Percentiles rank a stretch among this genome's conserved stretches.
Conservation (phyloP, 2,329 filamentous ascomycete species). For the Westerdykella sp. region DNA sequence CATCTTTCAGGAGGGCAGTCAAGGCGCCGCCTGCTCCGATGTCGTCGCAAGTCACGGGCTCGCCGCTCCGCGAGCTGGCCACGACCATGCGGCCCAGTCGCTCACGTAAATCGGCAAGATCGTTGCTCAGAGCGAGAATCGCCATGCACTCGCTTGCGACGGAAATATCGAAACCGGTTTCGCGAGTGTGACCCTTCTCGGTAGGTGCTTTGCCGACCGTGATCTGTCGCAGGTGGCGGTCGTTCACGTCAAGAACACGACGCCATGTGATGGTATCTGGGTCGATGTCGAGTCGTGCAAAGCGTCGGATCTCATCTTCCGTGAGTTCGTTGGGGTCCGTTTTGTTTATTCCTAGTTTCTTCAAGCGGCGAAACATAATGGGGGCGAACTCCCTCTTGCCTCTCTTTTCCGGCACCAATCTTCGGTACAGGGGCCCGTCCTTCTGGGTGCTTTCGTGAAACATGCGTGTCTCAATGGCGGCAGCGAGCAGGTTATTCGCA, state of each 20-base stretch:
- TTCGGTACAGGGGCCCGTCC: constrained; percentile 77
- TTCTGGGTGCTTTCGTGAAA: constrained; percentile 97
- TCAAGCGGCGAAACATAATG: constrained; percentile 85
- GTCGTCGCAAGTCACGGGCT: constrained; percentile 93
- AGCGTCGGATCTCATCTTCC: constrained; percentile 77
- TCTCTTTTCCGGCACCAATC: constrained; percentile 83
- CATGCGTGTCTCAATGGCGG: constrained; percentile 94
- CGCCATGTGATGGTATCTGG: constrained; percentile 96
- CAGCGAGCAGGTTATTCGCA: constrained; percentile 93
- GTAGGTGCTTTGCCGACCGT: constrained; percentile 83
- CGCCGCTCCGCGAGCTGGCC: constrained; percentile 74
- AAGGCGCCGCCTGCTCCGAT: constrained; percentile 87
- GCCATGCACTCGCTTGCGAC: constrained; percentile 98
- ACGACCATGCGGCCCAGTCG: constrained; percentile 94
- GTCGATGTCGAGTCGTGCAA: constrained; percentile 94
- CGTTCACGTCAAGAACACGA: constrained; percentile 93
- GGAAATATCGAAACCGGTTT: constrained; percentile 96
- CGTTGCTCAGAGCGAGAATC: constrained; percentile 87
- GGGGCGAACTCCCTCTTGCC: constrained; percentile 81
- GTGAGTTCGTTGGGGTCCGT: constrained; percentile 87
- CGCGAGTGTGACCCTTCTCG: constrained; percentile 79
- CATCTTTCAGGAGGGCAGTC: constrained; percentile 93
- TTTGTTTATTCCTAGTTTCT: constrained; percentile 95
- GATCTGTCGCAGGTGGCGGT: constrained; percentile 83
- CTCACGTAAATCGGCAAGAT: constrained; percentile 82